Percentiles rank a stretch among this genome's conserved stretches.
Conservation (phyloP, 73 alveolate species). For the Halteria grandinella region DNA sequence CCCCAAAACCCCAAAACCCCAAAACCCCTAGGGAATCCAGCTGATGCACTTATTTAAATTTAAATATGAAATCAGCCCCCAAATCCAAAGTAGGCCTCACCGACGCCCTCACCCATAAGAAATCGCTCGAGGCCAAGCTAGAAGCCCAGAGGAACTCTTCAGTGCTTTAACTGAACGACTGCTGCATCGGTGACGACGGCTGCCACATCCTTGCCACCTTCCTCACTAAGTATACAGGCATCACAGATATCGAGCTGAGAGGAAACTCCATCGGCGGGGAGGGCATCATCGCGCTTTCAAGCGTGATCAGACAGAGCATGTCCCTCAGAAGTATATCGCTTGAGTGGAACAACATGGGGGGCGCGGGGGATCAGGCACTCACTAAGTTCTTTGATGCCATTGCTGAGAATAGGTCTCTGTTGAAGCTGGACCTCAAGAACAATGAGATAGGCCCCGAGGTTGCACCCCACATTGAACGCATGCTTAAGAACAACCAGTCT, state of each 20-base stretch:
- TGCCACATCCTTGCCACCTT: constrained; percentile 45
- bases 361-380: constrained; percentile 43
- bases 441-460: constrained; percentile 69
- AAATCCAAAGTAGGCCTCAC: too few species aligned
- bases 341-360: constrained; percentile 70
- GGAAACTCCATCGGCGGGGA: constrained; percentile 70
- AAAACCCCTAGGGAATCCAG: too few species aligned
- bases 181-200: constrained; percentile 70
- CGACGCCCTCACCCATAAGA: too few species aligned
- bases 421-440: constrained; percentile 61
- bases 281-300: constrained; percentile 49
- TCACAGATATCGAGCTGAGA: constrained; percentile 55
- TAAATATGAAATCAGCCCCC: too few species aligned
- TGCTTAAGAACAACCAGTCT: constrained; percentile 43
- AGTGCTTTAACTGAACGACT: constrained; percentile 43
- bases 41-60: too few species aligned
- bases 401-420: constrained; percentile 30
- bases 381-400: constrained; percentile 50
- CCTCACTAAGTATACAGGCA: constrained; percentile 41
- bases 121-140: constrained; percentile 46
- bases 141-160: constrained; percentile 35
- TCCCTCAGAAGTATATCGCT: constrained; percentile 29
- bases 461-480: constrained; percentile 25
- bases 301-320: constrained; percentile 16
- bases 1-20: too few species aligned